phyloP scores from a whole-genome alignment of 306 rosid genomes.

The Corylus heterophylla region DNA sequence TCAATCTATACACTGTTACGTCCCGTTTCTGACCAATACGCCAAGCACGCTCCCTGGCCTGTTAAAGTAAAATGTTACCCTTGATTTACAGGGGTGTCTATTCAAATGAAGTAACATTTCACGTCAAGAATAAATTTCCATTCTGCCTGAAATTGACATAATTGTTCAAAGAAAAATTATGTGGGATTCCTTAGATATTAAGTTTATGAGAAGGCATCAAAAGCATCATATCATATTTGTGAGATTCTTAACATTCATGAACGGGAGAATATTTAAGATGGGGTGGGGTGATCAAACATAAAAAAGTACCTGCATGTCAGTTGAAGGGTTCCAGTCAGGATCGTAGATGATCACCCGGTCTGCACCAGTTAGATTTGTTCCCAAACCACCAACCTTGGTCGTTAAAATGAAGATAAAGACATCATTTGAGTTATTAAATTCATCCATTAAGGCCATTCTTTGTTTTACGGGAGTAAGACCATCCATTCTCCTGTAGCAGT shows the following conservation, averaged over 20 bases:
- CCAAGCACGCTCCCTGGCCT: slow-evolving; percentile 99
- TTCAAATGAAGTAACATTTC: slow-evolving; percentile 11
- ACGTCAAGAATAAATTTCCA: slow-evolving; percentile 17
- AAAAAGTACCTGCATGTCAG: slow-evolving; percentile 78
- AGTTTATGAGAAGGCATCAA: slow-evolving; percentile 8
- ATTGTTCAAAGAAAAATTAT: slow-evolving; percentile 20
- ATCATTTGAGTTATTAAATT: slow-evolving; percentile 76
- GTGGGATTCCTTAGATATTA: background rate
- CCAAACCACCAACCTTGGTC: slow-evolving; percentile 97
- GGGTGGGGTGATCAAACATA: background rate
- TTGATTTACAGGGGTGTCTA: slow-evolving; percentile 25
- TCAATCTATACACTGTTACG: slow-evolving; percentile 88
- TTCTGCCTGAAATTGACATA: slow-evolving; percentile 23
- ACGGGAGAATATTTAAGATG: slow-evolving; percentile 8
- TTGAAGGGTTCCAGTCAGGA: slow-evolving; percentile 98
- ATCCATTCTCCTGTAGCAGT: slow-evolving; percentile 87
- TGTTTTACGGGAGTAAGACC: slow-evolving; percentile 87
- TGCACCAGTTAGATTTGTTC: slow-evolving; percentile 95
- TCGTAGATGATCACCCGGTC: slow-evolving; percentile 91
- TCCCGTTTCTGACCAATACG: slow-evolving; percentile 98
- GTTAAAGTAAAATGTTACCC: slow-evolving; percentile 32
- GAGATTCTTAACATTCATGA: background rate
- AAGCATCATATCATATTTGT: slow-evolving; percentile 14
- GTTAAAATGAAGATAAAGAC: slow-evolving; percentile 87
- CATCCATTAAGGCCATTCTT: slow-evolving; percentile 97